Evolutionary conservation across 1,139 yeast genomes (phyloP), one percentile per base, ranked within the genome.

Genomic region (Kodamaea anthophila): DNA sequence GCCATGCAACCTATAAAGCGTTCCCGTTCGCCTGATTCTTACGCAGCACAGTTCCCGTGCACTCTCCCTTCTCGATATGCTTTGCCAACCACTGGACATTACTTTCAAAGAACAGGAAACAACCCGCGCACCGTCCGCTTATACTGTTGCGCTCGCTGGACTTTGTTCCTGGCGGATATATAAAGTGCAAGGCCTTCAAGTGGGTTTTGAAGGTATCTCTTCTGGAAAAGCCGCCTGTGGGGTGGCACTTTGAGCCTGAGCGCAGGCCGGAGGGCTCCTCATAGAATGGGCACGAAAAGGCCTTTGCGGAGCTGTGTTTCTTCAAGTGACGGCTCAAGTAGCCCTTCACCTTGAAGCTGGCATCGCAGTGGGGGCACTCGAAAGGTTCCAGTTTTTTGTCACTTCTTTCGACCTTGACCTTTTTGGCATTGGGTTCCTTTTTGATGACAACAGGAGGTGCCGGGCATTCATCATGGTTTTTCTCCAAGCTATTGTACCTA

Each of bases 131-230:
- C 36, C 75, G 49, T 8, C 79, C 80, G 21, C 66, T 57, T 15
- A 58, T 56, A 26, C 50, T 44, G 36, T 53, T 56, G 34, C 79
- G 51, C 36, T 68, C 70, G 36, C 44, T 56, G 11, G 70, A 60
- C 39, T 65, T 66, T 5, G 77, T 72, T 3, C 78, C 78, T 15
- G 76, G 71, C 13, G 80, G 80, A 42, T 73, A 74, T 13, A 70
- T 64, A 44, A 73, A 74, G 50, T 74, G 80, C 30, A 74, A 53
- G 2, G 77, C 75, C 42, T 70, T 73, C 31, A 73, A 57, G 47
- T 73, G 80, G 2, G 77, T 71, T 42, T 72, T 72, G 46, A 64
- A 71, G 5, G 79, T 73, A 43, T 74, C 80, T 43, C 77, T 58
- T 39, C 79, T 56, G 5, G 77, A 68, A 43, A 74, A 74, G 4